Percentiles rank a stretch among this genome's conserved stretches.
Conservation (phyloP, 169 alveolate species). For the Toxoplasma gondii region DNA sequence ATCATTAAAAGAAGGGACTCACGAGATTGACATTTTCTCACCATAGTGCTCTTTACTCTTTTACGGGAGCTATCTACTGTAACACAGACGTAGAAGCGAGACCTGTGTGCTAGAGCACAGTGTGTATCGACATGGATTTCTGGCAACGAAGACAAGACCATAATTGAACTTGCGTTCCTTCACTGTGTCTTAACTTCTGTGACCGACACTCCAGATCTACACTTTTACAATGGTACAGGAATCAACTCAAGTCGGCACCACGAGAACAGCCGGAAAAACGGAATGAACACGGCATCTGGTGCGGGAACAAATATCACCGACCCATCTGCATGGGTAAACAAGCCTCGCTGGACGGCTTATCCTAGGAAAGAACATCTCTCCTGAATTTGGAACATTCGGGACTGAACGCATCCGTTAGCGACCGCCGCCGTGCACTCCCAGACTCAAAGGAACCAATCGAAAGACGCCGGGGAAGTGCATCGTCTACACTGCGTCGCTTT, state of each 20-base stretch:
- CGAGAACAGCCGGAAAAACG: too few species aligned
- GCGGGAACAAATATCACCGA: not conserved
- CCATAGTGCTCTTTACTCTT: not conserved
- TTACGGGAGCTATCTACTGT: not conserved
- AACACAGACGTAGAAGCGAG: too few species aligned
- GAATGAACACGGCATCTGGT: too few species aligned
- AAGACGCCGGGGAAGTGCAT: not conserved
- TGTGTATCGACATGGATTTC: too few species aligned
- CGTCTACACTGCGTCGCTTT: not conserved
- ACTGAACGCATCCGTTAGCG: not conserved
- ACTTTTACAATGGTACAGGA: too few species aligned
- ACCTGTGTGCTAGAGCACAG: too few species aligned
- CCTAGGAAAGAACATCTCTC: not conserved
- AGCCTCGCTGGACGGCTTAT: not conserved
- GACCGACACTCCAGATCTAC: too few species aligned
- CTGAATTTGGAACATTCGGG: not conserved
- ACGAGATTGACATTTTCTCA: not conserved
- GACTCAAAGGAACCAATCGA: not conserved
- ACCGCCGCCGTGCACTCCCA: not conserved
- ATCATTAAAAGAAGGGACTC: not conserved
- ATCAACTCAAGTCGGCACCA: too few species aligned
- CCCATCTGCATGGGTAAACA: not conserved
- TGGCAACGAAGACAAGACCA: too few species aligned
- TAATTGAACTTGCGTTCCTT: too few species aligned
- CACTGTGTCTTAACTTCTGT: too few species aligned